These are phyloP conservation scores for Mycena galericulata DNA, from an alignment of 768 basidiomycete genomes.

Conservation along the genomic window DNA sequence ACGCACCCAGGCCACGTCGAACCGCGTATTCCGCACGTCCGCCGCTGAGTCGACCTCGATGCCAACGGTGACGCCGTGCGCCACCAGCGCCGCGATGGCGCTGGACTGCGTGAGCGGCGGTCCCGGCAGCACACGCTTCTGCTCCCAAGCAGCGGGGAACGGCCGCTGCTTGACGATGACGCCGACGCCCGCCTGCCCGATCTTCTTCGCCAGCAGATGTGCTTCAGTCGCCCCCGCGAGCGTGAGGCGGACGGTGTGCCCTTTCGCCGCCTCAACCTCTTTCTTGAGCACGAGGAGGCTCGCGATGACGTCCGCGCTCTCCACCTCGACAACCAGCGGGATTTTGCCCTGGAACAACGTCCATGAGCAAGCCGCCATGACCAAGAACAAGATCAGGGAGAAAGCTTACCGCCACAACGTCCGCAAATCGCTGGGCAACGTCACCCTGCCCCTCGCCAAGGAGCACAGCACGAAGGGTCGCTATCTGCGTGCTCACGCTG, in stretches of 20 bases:
- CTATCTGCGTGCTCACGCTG: constrained; percentile 75
- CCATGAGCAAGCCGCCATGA: no score
- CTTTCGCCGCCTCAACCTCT: constrained; percentile 58
- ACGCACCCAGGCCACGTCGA: constrained; percentile 70
- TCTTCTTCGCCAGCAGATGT: constrained; percentile 72
- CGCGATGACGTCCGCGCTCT: constrained; percentile 83
- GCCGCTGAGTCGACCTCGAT: constrained; percentile 64
- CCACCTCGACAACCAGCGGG: constrained; percentile 74
- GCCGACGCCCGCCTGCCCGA: constrained; percentile 71
- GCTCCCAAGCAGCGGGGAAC: constrained; percentile 75
- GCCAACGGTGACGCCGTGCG: constrained; percentile 74
- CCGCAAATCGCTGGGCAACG: constrained; percentile 47
- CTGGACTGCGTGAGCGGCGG: constrained; percentile 75
- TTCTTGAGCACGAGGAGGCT: constrained; percentile 71
- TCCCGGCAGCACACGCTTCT: constrained; percentile 70
- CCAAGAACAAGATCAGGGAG: no score
- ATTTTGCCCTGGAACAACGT: constrained; percentile 58
- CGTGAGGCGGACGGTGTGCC: constrained; percentile 54
- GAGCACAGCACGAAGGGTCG: constrained; percentile 62
- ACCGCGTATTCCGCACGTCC: constrained; percentile 75
- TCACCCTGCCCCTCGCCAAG: constrained; percentile 46
- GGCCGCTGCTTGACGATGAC: constrained; percentile 77
- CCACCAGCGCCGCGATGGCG: constrained; percentile 65
- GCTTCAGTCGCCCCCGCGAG: constrained; percentile 73
- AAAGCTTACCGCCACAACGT: background rate